Base-by-base conservation (phyloP, 805 yeast genomes). In the Priceomyces carsonii region DNA sequence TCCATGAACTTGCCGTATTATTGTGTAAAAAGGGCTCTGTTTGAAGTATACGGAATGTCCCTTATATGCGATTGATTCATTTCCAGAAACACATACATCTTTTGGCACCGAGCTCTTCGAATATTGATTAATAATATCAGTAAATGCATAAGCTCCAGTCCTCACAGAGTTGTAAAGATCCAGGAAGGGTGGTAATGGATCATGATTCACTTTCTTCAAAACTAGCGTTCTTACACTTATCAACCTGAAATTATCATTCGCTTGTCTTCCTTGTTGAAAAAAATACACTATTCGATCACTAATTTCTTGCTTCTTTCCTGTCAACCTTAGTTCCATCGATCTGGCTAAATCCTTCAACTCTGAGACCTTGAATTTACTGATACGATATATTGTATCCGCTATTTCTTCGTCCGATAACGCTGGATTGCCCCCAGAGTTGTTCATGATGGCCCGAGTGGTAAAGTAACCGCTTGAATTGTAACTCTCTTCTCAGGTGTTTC, bases 281-380 rank as follows among this genome's bases (percentile, higher is more conserved):
- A 63, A 73, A n/a, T 58, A 61, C 32, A 61, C 52, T 5, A 86
- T 56, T 21, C 88, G 65, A 22, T 76, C 79, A 35, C 72, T 71
- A 9, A 85, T 57, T 21, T 76, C 82, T 14, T 72, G 70, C 56
- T 86, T 87, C 24, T 79, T 62, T 1, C 93, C 95, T 5, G 70
- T 50, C 7, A 63, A 47, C 2, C 77, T 57, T 13, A 82, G 55
- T 2, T 73, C 72, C 12, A 80, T 49, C 1, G 78, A 49, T 28
- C 75, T 64, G 22, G 81, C 73, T 1, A 82, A 49, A 13, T 61
- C 69, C 53, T 80, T 80, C 36, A 82, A 62, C 36, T 74, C 76
- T 0, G 71, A 57, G 2, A 80, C 77, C 45, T 72, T 74, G 43
- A 77, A 41, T 8, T 33, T 24, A 8, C 33, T 16, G 10, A 48